A percentile compares a stretch with the other conserved stretches of the same genome.
Evolutionary conservation across 1,284 basidiomycete species (phyloP).

Genomic region (Singerocomus rubriflavus): DNA sequence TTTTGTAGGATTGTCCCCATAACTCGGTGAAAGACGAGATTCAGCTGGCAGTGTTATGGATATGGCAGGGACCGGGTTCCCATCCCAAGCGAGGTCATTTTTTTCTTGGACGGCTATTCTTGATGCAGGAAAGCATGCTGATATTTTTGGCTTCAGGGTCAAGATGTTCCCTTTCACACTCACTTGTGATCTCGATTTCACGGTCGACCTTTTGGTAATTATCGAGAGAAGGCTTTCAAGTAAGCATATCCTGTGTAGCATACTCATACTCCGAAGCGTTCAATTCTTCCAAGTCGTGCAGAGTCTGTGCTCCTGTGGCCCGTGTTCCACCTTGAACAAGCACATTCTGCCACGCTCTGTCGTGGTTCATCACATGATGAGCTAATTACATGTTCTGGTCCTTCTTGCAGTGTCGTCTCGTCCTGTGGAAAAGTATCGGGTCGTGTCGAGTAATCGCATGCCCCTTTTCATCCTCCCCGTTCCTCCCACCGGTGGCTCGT

Average conservation of each 20-base stretch:
- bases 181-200: conserved; percentile 54
- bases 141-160: conserved; percentile 42
- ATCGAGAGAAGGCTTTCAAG: conserved; percentile 66
- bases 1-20: conserved; percentile 20
- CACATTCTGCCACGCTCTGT: neutral
- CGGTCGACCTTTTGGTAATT: conserved; percentile 48
- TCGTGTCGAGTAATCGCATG: conserved; percentile 52
- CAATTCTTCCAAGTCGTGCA: conserved; percentile 20
- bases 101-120: conserved; percentile 2
- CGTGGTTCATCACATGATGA: conserved; percentile 10
- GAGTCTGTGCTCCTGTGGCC: conserved; percentile 14
- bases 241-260: conserved; percentile 35
- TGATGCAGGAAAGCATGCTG: conserved; percentile 11
- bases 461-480: conserved; percentile 44
- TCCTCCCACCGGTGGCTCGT: conserved; percentile 5
- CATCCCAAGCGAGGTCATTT: conserved; percentile 1
- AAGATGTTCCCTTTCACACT: conserved; percentile 60
- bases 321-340: conserved; percentile 27
- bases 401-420: conserved; percentile 46
- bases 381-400: conserved; percentile 8
- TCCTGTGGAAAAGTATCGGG: conserved; percentile 51
- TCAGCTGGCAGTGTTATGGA: neutral
- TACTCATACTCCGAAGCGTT: conserved; percentile 16
- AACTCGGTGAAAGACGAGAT: neutral
- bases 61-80: neutral